Base-by-base conservation (phyloP, 331 rosid genomes). In the Erythrophleum ivorense region DNA sequence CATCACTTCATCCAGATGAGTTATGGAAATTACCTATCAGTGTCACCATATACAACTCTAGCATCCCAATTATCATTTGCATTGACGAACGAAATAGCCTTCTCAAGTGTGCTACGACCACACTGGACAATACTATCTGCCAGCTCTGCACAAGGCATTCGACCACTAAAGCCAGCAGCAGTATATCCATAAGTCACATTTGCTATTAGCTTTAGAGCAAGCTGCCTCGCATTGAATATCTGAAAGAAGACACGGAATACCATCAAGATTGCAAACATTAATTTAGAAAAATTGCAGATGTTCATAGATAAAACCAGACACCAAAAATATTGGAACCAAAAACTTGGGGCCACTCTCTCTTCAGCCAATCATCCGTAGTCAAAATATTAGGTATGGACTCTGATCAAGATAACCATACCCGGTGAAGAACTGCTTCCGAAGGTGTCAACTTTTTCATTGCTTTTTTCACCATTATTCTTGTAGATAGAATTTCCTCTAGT, bases 21-120 rank as follows among this genome's bases (percentile, higher is more conserved):
- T n/a, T n/a, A n/a, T n/a, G n/a, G n/a, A n/a, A n/a, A n/a, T n/a
- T 87, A 91, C 97, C 97, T 93, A 85, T 94, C 98, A 81, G 98
- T 92, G 82, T 94, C 98, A 36, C 98, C 98, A 86, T 92, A 94
- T 82, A 94, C 85, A 86, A 94, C 98, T 86, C 43, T 84, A 70
- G 94, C 98, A 70, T 92, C 91, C 97, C 98, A 94, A 78, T 85
- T 92, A 31, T 92, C 93, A 64, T 94, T 89, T 75, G 73, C 86
- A 89, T 94, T 94, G 70, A 94, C 93, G 82, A 86, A 89, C 41
- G 90, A 90, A 77, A 94, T 92, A 77, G 96, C 98, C 83, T 68
- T 92, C 84, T 92, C 96, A 66, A 94, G 85, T 43, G 98, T 94
- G 77, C 93, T 63, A 29, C 97, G 97, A 76, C 96, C 96, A 78